Evolutionary conservation across 441 rosid species (phyloP).

Genomic region (Arabidopsis lyrata): DNA sequence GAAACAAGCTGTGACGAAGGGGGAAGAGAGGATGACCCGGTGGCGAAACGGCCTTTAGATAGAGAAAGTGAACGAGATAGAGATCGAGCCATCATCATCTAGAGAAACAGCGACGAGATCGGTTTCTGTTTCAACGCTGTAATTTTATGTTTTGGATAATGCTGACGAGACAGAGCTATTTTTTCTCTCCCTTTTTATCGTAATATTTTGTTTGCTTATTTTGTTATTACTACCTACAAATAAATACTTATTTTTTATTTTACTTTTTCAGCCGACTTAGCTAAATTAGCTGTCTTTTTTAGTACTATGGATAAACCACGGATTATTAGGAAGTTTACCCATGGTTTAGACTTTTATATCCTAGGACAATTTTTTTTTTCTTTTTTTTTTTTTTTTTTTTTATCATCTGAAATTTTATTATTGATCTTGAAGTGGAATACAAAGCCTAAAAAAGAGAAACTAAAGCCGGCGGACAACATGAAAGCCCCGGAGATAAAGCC

Average conservation of each 20-base stretch:
- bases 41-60: slow-evolving; percentile 39
- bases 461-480: no score
- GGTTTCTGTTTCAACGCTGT: slow-evolving; percentile 29
- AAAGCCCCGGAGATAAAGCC: no score
- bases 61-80: slow-evolving; percentile 45
- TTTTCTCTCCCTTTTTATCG: slow-evolving; percentile 5
- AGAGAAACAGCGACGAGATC: slow-evolving; percentile 7
- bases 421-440: no score
- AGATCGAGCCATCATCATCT: slow-evolving; percentile 57
- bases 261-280: slow-evolving; percentile 13
- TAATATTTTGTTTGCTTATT: background rate
- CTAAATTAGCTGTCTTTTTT: slow-evolving; percentile 8
- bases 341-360: slow-evolving; percentile 2
- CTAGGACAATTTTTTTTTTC: no score
- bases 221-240: background rate
- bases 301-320: background rate
- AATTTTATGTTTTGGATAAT: slow-evolving; percentile 24
- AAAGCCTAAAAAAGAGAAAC: no score
- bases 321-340: background rate
- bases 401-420: no score
- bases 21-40: slow-evolving; percentile 33
- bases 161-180: background rate
- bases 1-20: slow-evolving; percentile 48
- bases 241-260: background rate
- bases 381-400: no score